A percentile compares a stretch with the other conserved stretches of the same genome.
These are phyloP conservation scores for Skeletonema potamos DNA, from an alignment of 108 stramenopile genomes.

Conservation along the genomic window DNA sequence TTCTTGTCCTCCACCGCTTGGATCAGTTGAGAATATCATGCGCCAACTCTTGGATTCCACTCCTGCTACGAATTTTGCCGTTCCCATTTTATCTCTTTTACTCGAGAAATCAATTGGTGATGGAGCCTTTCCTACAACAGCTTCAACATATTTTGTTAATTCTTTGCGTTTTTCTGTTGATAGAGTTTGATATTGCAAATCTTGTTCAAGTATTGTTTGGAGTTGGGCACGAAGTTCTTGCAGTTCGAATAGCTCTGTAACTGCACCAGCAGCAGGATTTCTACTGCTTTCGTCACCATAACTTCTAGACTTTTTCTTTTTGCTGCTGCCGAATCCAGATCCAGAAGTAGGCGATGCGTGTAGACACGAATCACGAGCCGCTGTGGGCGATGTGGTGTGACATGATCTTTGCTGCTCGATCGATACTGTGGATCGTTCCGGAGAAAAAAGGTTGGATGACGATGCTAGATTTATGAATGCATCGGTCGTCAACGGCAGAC, in stretches of 20 bases:
- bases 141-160: conserved; percentile 53
- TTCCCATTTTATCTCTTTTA: conserved; percentile 26
- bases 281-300: not conserved
- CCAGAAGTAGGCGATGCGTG: conserved; percentile 1
- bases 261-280: conserved; percentile 3
- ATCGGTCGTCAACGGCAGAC: not conserved
- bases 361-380: not conserved
- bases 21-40: conserved; percentile 61
- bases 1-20: not conserved
- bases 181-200: conserved; percentile 42
- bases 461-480: not conserved
- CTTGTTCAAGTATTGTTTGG: conserved; percentile 55
- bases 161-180: conserved; percentile 46
- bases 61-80: conserved; percentile 32
- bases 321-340: conserved; percentile 28
- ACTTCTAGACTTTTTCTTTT: conserved; percentile 8
- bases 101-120: conserved; percentile 48
- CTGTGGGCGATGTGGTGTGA: not conserved
- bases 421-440: not conserved
- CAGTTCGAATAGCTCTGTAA: conserved; percentile 56
- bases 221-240: conserved; percentile 75
- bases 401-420: not conserved
- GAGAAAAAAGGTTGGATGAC: not conserved
- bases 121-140: conserved; percentile 36
- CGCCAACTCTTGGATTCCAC: conserved; percentile 59